Evolutionary conservation across 768 basidiomycete genomes (phyloP).

Genomic region (Panellus pusillus): DNA sequence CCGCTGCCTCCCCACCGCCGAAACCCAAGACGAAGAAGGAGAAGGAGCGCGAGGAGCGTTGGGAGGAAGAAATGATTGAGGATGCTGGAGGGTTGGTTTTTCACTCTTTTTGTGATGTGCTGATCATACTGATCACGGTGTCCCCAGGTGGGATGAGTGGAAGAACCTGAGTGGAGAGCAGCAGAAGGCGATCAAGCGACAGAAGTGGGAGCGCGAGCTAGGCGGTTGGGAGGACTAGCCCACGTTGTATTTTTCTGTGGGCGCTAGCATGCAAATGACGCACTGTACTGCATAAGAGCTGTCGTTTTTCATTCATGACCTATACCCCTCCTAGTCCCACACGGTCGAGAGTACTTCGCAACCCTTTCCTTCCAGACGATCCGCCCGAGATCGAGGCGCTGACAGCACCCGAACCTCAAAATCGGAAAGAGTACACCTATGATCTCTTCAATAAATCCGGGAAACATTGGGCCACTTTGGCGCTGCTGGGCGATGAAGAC

Average conservation of each 20-base stretch:
- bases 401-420: not conserved
- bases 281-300: too few relatives aligned
- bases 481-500: constrained; percentile 43
- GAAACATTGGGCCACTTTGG: constrained; percentile 48
- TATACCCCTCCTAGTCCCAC: not conserved
- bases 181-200: constrained; percentile 53
- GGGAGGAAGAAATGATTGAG: constrained; percentile 79
- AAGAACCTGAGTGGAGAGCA: constrained; percentile 47
- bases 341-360: not conserved
- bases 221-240: constrained; percentile 54
- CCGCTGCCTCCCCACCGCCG: constrained; percentile 69
- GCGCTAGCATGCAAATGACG: too few relatives aligned
- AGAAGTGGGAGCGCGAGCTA: constrained; percentile 64
- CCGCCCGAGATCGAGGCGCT: not conserved
- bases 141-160: constrained; percentile 47
- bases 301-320: too few relatives aligned
- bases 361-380: not conserved
- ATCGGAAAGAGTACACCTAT: constrained; percentile 22
- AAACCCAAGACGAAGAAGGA: constrained; percentile 82
- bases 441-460: constrained; percentile 30
- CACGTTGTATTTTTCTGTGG: not conserved
- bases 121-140: too few relatives aligned
- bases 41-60: constrained; percentile 70
- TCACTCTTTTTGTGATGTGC: too few relatives aligned
- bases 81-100: constrained; percentile 52